Conservation (phyloP, 192 early-diverging fungal genomes). For the Coemansia sp. region DNA sequence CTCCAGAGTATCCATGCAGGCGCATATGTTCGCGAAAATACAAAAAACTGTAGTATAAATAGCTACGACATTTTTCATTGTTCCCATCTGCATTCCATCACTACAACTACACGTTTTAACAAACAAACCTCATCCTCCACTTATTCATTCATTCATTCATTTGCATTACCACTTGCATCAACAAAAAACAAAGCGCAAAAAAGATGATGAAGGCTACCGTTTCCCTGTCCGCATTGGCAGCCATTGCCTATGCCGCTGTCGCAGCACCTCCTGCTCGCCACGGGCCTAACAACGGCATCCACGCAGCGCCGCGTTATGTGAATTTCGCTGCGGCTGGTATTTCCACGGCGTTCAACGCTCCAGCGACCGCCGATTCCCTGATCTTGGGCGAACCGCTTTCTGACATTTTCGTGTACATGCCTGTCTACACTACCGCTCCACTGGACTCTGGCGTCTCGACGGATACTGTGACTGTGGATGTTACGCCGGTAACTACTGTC, state of each 20-base stretch:
- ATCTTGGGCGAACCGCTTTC: background rate
- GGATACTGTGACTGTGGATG: background rate
- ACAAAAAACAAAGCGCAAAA: background rate
- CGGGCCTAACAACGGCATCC: background rate
- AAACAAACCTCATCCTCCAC: too few relatives aligned
- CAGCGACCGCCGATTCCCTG: background rate
- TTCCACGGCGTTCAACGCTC: background rate
- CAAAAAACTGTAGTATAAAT: too few relatives aligned
- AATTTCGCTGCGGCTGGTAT: background rate
- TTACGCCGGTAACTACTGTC: background rate
- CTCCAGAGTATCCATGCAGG: too few relatives aligned
- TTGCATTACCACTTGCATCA: background rate
- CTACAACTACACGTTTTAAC: too few relatives aligned
- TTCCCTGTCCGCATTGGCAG: slow-evolving; percentile 6
- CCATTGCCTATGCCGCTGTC: slow-evolving; percentile 1
- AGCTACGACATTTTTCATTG: too few relatives aligned
- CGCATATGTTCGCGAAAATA: too few relatives aligned
- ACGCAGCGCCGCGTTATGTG: background rate
- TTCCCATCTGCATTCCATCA: too few relatives aligned
- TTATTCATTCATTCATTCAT: too few relatives aligned
- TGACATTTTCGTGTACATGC: background rate
- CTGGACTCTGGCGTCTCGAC: background rate
- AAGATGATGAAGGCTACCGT: slow-evolving; percentile 13
- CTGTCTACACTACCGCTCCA: background rate
- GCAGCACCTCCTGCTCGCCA: background rate